These are phyloP conservation scores for Fallopia convolvulus DNA, from an alignment of 148 eudicot species.

Conservation along the genomic window DNA sequence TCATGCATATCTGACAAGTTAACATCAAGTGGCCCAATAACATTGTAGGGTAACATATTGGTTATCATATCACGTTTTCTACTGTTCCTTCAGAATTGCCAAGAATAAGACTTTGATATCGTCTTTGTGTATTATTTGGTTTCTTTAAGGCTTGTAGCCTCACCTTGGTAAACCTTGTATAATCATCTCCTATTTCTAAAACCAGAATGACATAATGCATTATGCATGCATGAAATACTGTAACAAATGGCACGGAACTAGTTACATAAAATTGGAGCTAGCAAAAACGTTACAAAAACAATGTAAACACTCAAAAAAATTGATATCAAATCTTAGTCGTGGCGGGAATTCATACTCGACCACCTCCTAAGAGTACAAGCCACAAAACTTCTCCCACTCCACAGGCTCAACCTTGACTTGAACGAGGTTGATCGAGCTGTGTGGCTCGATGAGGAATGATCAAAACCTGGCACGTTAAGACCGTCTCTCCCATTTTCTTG, in stretches of 20 bases:
- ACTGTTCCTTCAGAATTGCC: not conserved
- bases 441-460: not conserved
- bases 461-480: conserved; percentile 11
- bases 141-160: not conserved
- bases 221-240: not conserved
- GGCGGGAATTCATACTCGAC: conserved; percentile 36
- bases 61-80: not conserved
- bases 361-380: conserved; percentile 42
- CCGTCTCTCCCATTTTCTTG: conserved; percentile 21
- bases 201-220: no score
- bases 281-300: not conserved
- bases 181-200: no score
- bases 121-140: not conserved
- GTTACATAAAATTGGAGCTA: not conserved
- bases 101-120: not conserved
- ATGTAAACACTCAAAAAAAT: not conserved
- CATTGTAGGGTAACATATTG: not conserved
- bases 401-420: conserved; percentile 32
- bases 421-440: conserved; percentile 31
- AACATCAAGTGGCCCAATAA: not conserved
- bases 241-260: not conserved
- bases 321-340: conserved; percentile 14
- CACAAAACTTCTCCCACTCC: conserved; percentile 33
- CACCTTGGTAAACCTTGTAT: not conserved
- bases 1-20: not conserved